These are phyloP conservation scores for Blastobotrys terrestris DNA, from an alignment of 805 yeast genomes.

Conservation along the genomic window DNA sequence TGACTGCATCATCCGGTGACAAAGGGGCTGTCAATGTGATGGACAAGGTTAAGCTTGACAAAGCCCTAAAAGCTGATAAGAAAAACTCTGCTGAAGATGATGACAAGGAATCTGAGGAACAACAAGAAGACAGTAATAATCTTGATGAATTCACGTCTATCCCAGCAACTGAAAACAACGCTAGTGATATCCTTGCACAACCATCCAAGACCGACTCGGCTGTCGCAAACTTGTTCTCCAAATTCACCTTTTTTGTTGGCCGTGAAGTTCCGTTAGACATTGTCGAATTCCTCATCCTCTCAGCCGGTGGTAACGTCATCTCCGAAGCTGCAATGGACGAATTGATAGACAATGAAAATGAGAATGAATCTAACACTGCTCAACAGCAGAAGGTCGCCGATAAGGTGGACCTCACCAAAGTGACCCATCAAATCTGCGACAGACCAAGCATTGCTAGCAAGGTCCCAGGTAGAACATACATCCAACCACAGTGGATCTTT, in stretches of 20 bases:
- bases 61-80: slow-evolving; percentile 34
- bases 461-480: slow-evolving; percentile 85
- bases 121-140: slow-evolving; percentile 36
- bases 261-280: slow-evolving; percentile 94
- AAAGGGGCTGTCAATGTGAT: slow-evolving; percentile 46
- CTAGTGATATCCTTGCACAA: slow-evolving; percentile 49
- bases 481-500: slow-evolving; percentile 98
- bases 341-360: slow-evolving; percentile 43
- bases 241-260: slow-evolving; percentile 78
- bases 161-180: slow-evolving; percentile 44
- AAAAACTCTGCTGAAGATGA: slow-evolving; percentile 30
- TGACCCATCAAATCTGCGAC: slow-evolving; percentile 93
- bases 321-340: slow-evolving; percentile 87
- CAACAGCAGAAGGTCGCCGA: slow-evolving; percentile 25
- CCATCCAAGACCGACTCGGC: slow-evolving; percentile 36
- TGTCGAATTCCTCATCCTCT: slow-evolving; percentile 76
- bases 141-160: slow-evolving; percentile 69
- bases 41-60: slow-evolving; percentile 32
- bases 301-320: slow-evolving; percentile 80
- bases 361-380: slow-evolving; percentile 35
- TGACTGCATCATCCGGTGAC: slow-evolving; percentile 14
- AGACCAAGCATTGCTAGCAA: slow-evolving; percentile 74
- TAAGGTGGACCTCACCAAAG: slow-evolving; percentile 51
- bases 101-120: slow-evolving; percentile 24
- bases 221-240: slow-evolving; percentile 59